Evolutionary conservation across 164 flowering plant species (phyloP).

Genomic region (Chimonanthus salicifolius): DNA sequence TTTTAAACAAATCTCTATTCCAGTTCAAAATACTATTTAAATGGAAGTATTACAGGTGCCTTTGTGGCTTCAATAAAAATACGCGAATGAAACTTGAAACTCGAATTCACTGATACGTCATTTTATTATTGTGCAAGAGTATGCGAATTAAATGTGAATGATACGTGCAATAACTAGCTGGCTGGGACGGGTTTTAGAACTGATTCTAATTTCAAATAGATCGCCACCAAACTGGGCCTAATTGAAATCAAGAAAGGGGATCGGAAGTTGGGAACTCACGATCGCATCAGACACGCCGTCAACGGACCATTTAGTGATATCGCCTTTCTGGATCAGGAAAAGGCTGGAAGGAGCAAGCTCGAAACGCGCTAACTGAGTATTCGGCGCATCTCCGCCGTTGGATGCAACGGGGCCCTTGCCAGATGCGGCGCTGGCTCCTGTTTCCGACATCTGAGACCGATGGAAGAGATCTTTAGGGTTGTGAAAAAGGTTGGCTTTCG

Average conservation of each 20-base stretch:
- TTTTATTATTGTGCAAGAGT: too few species aligned
- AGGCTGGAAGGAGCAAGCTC: slow-evolving; percentile 17
- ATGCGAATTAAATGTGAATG: too few species aligned
- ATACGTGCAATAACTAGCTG: too few species aligned
- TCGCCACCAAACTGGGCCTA: too few species aligned
- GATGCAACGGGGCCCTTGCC: background rate
- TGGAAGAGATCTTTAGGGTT: slow-evolving; percentile 2
- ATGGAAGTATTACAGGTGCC: too few species aligned
- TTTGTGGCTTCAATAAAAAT: too few species aligned
- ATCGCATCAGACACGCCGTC: slow-evolving; percentile 83
- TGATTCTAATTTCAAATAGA: too few species aligned
- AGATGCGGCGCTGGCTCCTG: background rate
- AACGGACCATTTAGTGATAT: slow-evolving; percentile 79
- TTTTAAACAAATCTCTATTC: too few species aligned
- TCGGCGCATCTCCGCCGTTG: background rate
- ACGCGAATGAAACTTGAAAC: too few species aligned
- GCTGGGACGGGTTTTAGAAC: too few species aligned
- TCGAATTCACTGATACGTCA: too few species aligned
- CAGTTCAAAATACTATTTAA: too few species aligned
- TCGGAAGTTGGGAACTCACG: slow-evolving; percentile 27
- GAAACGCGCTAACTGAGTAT: slow-evolving; percentile 1
- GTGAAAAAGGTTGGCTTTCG: background rate
- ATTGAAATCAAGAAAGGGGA: background rate
- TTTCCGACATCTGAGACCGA: background rate
- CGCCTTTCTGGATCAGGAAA: slow-evolving; percentile 69